phyloP scores from a whole-genome alignment of 108 stramenopile species.

The Cyclostephanos invisitatus region DNA sequence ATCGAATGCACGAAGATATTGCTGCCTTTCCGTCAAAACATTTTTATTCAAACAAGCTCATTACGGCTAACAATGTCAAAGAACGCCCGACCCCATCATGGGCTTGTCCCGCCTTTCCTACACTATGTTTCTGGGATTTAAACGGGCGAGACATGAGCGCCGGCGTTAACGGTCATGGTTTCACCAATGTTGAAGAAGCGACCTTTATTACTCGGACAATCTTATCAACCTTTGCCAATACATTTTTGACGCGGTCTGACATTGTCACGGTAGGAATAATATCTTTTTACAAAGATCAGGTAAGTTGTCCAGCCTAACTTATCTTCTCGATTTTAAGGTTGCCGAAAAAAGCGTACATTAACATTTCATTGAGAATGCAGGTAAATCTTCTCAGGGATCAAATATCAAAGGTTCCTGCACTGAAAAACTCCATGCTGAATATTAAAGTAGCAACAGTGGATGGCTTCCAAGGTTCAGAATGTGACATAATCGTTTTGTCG shows the following conservation, averaged over 20 bases:
- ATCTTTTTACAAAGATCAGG: conserved; percentile 63
- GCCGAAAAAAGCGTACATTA: background rate
- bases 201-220: conserved; percentile 45
- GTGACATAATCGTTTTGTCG: conserved; percentile 51
- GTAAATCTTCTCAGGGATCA: conserved; percentile 38
- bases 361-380: conserved; percentile 9
- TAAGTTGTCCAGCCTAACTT: background rate
- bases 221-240: conserved; percentile 26
- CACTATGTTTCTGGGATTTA: conserved; percentile 43
- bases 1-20: conserved; percentile 74
- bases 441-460: conserved; percentile 53
- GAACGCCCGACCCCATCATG: conserved; percentile 34
- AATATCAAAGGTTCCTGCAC: conserved; percentile 15
- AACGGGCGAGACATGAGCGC: conserved; percentile 18
- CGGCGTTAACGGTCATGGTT: conserved; percentile 31
- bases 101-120: conserved; percentile 42
- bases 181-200: conserved; percentile 47
- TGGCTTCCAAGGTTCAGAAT: conserved; percentile 53
- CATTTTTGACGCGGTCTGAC: conserved; percentile 17
- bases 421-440: conserved; percentile 27
- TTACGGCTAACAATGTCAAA: conserved; percentile 34
- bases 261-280: conserved; percentile 49
- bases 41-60: conserved; percentile 58
- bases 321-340: background rate
- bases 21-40: conserved; percentile 57